Percentiles rank a stretch among this genome's conserved stretches.
Evolutionary conservation across 225 moss, liverwort and hornwort genomes (phyloP).

Genomic region (Lunularia cruciata): DNA sequence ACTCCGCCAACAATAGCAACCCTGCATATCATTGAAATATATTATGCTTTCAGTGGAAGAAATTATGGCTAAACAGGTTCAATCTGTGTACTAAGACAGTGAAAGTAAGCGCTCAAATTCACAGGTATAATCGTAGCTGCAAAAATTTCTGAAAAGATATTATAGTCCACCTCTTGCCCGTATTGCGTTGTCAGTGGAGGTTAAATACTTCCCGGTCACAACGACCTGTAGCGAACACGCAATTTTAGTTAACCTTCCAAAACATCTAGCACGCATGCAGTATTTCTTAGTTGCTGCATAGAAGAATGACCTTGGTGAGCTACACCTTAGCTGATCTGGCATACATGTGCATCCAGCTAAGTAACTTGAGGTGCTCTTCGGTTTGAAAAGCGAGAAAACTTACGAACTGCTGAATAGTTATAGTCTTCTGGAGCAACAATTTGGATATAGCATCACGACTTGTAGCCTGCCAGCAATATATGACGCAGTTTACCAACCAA

Average conservation of each 20-base stretch:
- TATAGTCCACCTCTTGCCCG: slow-evolving; percentile 62
- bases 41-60: too few relatives aligned
- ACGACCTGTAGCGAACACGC: slow-evolving; percentile 40
- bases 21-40: slow-evolving; percentile 40
- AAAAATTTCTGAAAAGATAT: not conserved
- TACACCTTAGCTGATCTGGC: not conserved
- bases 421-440: slow-evolving; percentile 23
- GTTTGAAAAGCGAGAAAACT: not conserved
- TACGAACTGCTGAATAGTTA: slow-evolving; percentile 38
- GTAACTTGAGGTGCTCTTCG: not conserved
- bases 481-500: not conserved
- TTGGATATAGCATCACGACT: slow-evolving; percentile 30
- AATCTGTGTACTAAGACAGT: too few relatives aligned
- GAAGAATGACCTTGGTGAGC: not conserved
- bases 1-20: slow-evolving; percentile 62
- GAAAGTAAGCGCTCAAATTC: too few relatives aligned
- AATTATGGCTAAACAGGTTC: too few relatives aligned
- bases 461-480: slow-evolving; percentile 30
- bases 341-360: not conserved
- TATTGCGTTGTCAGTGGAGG: slow-evolving; percentile 62
- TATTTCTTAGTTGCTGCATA: not conserved
- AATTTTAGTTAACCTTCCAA: not conserved
- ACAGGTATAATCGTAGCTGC: too few relatives aligned
- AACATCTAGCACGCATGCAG: not conserved
- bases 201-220: slow-evolving; percentile 65